These are phyloP conservation scores for Micractinium conductrix DNA, from an alignment of 139 green algal genomes.

Conservation along the genomic window DNA sequence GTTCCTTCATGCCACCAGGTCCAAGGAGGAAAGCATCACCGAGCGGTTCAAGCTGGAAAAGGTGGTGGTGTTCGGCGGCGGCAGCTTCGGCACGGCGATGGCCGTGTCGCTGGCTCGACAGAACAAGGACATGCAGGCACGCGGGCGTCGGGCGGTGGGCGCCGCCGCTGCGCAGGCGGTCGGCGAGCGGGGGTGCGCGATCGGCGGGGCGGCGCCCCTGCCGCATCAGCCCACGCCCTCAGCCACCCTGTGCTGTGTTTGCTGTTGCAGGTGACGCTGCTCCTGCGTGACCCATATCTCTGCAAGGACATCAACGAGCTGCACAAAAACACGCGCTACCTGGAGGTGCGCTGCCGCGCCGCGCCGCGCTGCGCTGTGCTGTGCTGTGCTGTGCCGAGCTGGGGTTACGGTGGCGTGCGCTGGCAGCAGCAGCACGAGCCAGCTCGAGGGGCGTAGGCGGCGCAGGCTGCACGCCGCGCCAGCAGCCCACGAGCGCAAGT, in stretches of 20 bases:
- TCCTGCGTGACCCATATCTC: constrained; percentile 85
- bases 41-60: constrained; percentile 58
- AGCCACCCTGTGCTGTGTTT: not conserved
- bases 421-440: no score
- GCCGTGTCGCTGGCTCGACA: constrained; percentile 84
- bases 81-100: constrained; percentile 98
- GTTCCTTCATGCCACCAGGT: not conserved
- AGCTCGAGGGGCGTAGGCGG: no score
- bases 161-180: no score
- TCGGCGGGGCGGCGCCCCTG: no score
- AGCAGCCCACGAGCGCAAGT: no score
- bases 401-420: no score
- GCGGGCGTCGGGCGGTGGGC: no score
- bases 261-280: constrained; percentile 48
- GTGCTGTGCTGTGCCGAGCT: no score
- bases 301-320: constrained; percentile 88
- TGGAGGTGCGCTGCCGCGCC: constrained; percentile 73
- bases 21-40: not conserved
- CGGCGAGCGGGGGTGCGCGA: no score
- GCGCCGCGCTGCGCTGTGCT: no score
- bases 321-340: constrained; percentile 90
- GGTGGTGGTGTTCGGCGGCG: constrained; percentile 95
- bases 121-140: constrained; percentile 80
- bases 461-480: no score
- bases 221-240: no score